These are phyloP conservation scores for Phaeosphaeria sp. DNA, from an alignment of 2,329 filamentous ascomycete genomes.

Conservation along the genomic window DNA sequence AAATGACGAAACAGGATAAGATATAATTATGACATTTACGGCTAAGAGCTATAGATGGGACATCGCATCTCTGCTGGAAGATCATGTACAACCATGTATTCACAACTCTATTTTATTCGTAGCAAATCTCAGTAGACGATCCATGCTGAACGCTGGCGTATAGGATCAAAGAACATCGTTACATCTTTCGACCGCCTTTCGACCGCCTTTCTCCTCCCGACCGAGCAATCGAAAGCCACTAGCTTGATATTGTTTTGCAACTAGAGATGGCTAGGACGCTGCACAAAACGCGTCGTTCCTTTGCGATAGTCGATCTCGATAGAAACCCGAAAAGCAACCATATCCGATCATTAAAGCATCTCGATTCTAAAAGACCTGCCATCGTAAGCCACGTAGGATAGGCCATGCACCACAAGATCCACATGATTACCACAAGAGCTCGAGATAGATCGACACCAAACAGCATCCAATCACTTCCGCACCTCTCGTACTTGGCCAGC, in stretches of 20 bases:
- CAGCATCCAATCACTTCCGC: not conserved
- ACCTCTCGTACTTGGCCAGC: not conserved
- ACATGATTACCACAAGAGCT: not conserved
- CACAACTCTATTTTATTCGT: not conserved
- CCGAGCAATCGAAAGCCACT: not conserved
- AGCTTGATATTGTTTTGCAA: not conserved
- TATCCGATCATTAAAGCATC: not conserved
- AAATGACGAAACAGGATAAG: not conserved
- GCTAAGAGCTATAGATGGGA: not conserved
- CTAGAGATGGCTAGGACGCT: no score
- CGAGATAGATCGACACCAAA: not conserved
- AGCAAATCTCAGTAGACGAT: not conserved
- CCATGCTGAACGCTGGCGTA: not conserved
- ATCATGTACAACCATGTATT: not conserved
- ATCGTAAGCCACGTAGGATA: not conserved
- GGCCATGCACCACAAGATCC: not conserved
- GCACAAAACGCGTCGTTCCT: not conserved
- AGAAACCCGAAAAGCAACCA: not conserved
- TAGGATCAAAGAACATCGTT: not conserved
- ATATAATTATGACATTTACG: not conserved
- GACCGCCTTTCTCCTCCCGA: no score
- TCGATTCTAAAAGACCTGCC: not conserved
- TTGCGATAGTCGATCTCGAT: not conserved
- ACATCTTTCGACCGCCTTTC: not conserved
- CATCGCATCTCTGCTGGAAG: not conserved